Evolutionary conservation across 2,329 filamentous ascomycete species (phyloP), one percentile per base, ranked within the genome.

Genomic region (Fusarium phyllophilum): DNA sequence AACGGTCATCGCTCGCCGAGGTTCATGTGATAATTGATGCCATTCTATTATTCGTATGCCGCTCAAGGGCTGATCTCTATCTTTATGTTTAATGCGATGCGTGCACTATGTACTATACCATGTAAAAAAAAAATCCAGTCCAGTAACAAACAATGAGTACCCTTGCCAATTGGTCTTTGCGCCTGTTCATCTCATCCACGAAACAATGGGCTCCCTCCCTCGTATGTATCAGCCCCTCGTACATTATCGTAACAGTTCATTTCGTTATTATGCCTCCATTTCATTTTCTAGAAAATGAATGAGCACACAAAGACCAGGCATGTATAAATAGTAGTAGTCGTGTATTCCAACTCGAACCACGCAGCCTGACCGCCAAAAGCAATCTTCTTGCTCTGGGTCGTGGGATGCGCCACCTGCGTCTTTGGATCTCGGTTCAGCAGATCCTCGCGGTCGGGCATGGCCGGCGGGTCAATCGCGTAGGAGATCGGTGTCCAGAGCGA

Each of bases 381-480:
- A 76, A 87, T 86, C 81, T 87, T 88, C 83, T 89, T 89, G 81
- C 85, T 87, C 73, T 81, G 73, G 9, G 81, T 80, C 0, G 86
- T 85, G 9, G 88, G 88, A 70, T 88, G 84, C 6, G 86, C 87
- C n/a, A 89, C 84, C 26, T 84, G 83, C 10, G 87, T 89, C 81
- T 88, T 87, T 38, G 84, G 79, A 75, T 91, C 89, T 15, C 89
- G 84, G 9, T 84, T 81, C 49, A 92, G 81, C 20, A 92, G 80
- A 11, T 89, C 84, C 77, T 90, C 87, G 22, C 90, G 85, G 38
- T 89, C 86, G 0, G 89, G 88, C 82, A 90, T 86, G 7, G 77
- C 81, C 0, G 90, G 90, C 2, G 90, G 90, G 72, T 87, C 87
- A 61, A 91, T 87, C 31, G 89, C 88, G 77, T 92, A 92, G 3